Conservation (phyloP, 495 filamentous ascomycete genomes). For the Cercophora newfieldiana region DNA sequence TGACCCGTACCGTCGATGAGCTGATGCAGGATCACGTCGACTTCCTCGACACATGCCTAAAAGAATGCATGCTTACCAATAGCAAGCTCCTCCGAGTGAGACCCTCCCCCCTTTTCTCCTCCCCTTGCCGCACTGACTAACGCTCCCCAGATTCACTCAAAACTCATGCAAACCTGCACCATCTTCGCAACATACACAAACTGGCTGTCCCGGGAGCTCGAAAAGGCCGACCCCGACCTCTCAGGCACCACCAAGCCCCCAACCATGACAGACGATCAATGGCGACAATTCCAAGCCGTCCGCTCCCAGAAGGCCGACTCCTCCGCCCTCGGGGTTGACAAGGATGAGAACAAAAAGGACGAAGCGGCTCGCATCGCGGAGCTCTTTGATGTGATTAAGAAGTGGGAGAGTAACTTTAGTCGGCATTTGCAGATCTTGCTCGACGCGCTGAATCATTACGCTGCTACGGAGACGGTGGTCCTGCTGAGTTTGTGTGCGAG, state of each 20-base stretch:
- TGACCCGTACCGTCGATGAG: constrained; percentile 90
- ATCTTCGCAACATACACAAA: constrained; percentile 87
- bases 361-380: constrained; percentile 60
- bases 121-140: not conserved
- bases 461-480: constrained; percentile 95
- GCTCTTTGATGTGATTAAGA: constrained; percentile 76
- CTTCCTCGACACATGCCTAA: constrained; percentile 94
- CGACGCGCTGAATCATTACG: constrained; percentile 93
- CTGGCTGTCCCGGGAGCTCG: constrained; percentile 74
- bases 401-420: constrained; percentile 91
- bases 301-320: constrained; percentile 30
- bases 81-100: constrained; percentile 85
- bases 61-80: constrained; percentile 99
- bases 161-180: constrained; percentile 87
- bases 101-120: constrained; percentile 1
- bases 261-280: constrained; percentile 56
- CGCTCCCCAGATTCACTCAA: constrained; percentile 81
- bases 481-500: constrained; percentile 80
- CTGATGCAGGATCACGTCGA: constrained; percentile 99
- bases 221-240: constrained; percentile 74
- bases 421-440: constrained; percentile 87
- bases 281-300: constrained; percentile 47
- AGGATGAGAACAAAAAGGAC: constrained; percentile 15
- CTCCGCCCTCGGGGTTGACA: not conserved
- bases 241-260: constrained; percentile 50